Conservation (phyloP, 2,329 filamentous ascomycete species). For the Fusarium coffeatum region DNA sequence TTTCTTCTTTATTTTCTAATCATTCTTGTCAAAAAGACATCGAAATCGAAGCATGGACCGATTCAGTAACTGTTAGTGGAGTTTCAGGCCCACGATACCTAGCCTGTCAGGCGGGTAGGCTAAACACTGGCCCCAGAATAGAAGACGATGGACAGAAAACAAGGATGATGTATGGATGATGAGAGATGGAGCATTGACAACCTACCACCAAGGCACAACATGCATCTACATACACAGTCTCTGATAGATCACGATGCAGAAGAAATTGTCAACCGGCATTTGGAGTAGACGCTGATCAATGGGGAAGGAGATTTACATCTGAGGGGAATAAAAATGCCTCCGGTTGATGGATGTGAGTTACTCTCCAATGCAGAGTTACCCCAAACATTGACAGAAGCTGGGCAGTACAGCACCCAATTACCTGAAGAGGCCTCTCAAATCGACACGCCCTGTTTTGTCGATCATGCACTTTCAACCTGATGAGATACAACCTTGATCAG, state of each 20-base stretch:
- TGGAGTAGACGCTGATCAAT: conserved; percentile 12
- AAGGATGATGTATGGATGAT: conserved; percentile 31
- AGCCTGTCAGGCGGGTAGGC: conserved; percentile 42
- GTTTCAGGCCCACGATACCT: conserved; percentile 21
- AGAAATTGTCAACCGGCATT: neutral
- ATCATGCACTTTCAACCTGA: conserved; percentile 36
- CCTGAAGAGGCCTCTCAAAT: conserved; percentile 25
- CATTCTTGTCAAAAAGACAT: conserved; percentile 6
- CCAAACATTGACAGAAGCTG: neutral
- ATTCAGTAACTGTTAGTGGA: conserved; percentile 26
- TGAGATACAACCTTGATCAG: conserved; percentile 3
- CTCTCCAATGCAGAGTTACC: conserved; percentile 18
- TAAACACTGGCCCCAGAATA: conserved; percentile 39
- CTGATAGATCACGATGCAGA: neutral
- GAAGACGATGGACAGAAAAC: conserved; percentile 19
- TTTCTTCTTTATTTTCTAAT: neutral
- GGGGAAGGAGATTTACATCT: conserved; percentile 28
- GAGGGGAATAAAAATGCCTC: conserved; percentile 18
- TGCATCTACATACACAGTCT: neutral
- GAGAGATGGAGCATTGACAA: conserved; percentile 17
- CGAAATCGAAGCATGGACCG: conserved; percentile 29
- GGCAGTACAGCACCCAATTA: neutral
- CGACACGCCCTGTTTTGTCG: conserved; percentile 30
- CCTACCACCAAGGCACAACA: conserved; percentile 6
- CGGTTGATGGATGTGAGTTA: neutral